Conservation (phyloP, 2,329 filamentous ascomycete species). For the Penicillium digitatum region DNA sequence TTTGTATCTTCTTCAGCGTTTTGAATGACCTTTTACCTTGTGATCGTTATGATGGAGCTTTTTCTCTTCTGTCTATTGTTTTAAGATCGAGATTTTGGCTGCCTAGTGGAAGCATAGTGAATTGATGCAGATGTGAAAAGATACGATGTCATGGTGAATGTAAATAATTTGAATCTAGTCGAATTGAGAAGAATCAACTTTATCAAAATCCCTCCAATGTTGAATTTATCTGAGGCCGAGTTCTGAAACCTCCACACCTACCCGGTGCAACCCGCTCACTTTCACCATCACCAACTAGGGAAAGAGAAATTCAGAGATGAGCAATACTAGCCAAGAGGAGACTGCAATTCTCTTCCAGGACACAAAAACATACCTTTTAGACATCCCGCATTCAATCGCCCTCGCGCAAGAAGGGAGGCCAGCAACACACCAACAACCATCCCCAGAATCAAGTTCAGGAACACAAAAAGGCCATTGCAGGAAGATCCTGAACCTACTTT, state of each 20-base stretch:
- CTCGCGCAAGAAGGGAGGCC: slow-evolving; percentile 49
- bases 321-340: background rate
- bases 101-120: slow-evolving; percentile 6
- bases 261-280: background rate
- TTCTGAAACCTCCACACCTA: background rate
- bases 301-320: background rate
- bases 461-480: background rate
- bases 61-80: slow-evolving; percentile 5
- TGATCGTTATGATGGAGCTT: slow-evolving; percentile 5
- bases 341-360: slow-evolving; percentile 50
- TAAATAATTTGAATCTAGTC: background rate
- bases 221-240: background rate
- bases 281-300: background rate
- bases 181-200: background rate
- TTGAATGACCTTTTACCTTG: slow-evolving; percentile 11
- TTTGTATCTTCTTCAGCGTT: slow-evolving; percentile 12
- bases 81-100: slow-evolving; percentile 5
- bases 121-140: background rate
- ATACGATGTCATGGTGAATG: background rate
- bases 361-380: slow-evolving; percentile 50
- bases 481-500: slow-evolving; percentile 37
- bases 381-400: slow-evolving; percentile 57
- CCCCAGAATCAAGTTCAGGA: background rate
- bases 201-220: background rate
- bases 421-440: background rate